Conservation (phyloP, 371 early-diverging fungal genomes). For the Chytridium lagenaria region DNA sequence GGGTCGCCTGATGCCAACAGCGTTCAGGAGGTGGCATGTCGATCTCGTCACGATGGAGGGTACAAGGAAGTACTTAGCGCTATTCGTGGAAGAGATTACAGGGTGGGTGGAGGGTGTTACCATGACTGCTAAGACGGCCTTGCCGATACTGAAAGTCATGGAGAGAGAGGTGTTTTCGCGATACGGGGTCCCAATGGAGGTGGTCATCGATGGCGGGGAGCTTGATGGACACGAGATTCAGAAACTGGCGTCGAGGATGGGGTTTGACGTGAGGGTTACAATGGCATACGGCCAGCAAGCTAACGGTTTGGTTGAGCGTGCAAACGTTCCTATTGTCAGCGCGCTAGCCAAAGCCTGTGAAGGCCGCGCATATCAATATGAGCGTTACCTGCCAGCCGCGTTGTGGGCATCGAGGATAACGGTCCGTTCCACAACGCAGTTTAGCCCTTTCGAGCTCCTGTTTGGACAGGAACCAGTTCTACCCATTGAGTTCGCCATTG, state of each 20-base stretch:
- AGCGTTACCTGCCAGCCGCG: neutral
- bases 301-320: slow-evolving; percentile 18
- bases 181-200: slow-evolving; percentile 1
- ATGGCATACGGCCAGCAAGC: slow-evolving; percentile 23
- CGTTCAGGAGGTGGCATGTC: slow-evolving; percentile 13
- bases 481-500: slow-evolving; percentile 17
- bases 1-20: slow-evolving; percentile 3
- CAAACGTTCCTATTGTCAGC: slow-evolving; percentile 16
- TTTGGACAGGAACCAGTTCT: slow-evolving; percentile 22
- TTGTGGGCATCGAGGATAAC: slow-evolving; percentile 19
- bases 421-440: neutral
- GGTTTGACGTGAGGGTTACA: neutral
- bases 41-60: slow-evolving; percentile 29
- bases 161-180: slow-evolving; percentile 13
- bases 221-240: slow-evolving; percentile 14
- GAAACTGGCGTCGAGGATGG: neutral
- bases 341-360: slow-evolving; percentile 23
- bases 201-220: slow-evolving; percentile 25
- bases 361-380: neutral
- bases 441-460: slow-evolving; percentile 3
- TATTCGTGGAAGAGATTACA: slow-evolving; percentile 23
- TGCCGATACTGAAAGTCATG: slow-evolving; percentile 4
- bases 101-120: slow-evolving; percentile 11
- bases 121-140: neutral
- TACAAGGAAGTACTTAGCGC: neutral